Percentiles rank a stretch among this genome's conserved stretches.
Evolutionary conservation across 768 basidiomycete species (phyloP).

Genomic region (Termitomyces eurrhizus): DNA sequence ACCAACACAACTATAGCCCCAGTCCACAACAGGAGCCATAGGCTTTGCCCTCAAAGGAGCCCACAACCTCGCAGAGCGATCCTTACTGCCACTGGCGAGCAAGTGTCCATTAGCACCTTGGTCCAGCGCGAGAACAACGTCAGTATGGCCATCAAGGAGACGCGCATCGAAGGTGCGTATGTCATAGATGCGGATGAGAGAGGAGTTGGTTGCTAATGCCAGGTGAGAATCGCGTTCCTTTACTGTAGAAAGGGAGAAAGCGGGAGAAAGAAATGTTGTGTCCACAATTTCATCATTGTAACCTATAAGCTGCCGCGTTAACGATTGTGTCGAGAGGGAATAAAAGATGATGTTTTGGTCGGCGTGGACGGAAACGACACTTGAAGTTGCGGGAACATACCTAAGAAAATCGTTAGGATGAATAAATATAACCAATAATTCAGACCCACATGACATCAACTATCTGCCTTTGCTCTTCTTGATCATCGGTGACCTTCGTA

Average conservation of each 20-base stretch:
- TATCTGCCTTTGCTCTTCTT: constrained; percentile 85
- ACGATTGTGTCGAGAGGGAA: constrained; percentile 60
- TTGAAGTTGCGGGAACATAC: constrained; percentile 60
- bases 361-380: constrained; percentile 81
- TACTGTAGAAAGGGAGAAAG: constrained; percentile 18
- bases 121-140: constrained; percentile 88
- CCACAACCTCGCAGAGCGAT: constrained; percentile 87
- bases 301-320: constrained; percentile 84
- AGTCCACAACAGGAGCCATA: constrained; percentile 18
- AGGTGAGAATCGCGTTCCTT: constrained; percentile 60
- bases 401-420: constrained; percentile 35
- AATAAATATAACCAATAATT: not conserved
- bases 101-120: constrained; percentile 59
- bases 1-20: constrained; percentile 75
- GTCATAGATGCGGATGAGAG: constrained; percentile 88
- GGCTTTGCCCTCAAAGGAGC: constrained; percentile 29
- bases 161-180: constrained; percentile 74
- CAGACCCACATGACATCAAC: constrained; percentile 71
- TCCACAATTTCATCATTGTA: constrained; percentile 99
- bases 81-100: constrained; percentile 92
- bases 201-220: constrained; percentile 97
- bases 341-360: constrained; percentile 97
- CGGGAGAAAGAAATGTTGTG: constrained; percentile 63
- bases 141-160: constrained; percentile 83
- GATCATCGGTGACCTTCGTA: constrained; percentile 40